Evolutionary conservation across 2,329 filamentous ascomycete species (phyloP).

Genomic region (Pseudogymnoascus sp.): DNA sequence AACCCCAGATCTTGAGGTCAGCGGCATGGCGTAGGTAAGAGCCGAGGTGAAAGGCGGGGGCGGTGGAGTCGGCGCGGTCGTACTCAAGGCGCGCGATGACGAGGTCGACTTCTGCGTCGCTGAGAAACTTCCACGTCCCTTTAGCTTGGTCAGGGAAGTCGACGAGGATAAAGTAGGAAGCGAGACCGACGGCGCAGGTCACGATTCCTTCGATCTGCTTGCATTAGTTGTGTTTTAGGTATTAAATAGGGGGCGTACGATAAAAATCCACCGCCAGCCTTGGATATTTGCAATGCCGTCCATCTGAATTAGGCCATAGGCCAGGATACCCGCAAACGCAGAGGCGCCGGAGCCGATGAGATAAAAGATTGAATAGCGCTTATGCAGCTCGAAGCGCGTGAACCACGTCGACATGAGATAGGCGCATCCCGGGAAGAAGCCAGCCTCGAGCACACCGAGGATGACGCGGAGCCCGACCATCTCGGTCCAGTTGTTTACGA

Average conservation of each 20-base stretch:
- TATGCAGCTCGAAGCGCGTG: slow-evolving; percentile 13
- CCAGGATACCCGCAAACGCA: slow-evolving; percentile 45
- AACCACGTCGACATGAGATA: slow-evolving; percentile 27
- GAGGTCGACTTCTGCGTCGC: slow-evolving; percentile 39
- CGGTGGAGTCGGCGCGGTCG: slow-evolving; percentile 44
- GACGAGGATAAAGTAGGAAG: slow-evolving; percentile 54
- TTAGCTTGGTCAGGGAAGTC: slow-evolving; percentile 52
- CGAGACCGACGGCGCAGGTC: slow-evolving; percentile 43
- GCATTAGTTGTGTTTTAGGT: background rate
- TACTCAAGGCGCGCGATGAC: slow-evolving; percentile 42
- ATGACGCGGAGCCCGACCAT: slow-evolving; percentile 34
- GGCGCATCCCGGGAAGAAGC: slow-evolving; percentile 25
- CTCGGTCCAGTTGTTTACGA: slow-evolving; percentile 34
- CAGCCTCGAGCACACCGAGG: slow-evolving; percentile 29
- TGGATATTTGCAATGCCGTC: slow-evolving; percentile 39
- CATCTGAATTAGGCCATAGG: slow-evolving; percentile 46
- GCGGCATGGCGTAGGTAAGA: slow-evolving; percentile 37
- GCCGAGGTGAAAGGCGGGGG: slow-evolving; percentile 37
- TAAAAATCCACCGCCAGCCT: slow-evolving; percentile 48
- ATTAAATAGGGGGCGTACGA: slow-evolving; percentile 21
- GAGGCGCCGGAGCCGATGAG: slow-evolving; percentile 41
- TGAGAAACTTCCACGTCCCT: slow-evolving; percentile 37
- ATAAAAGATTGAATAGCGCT: slow-evolving; percentile 39
- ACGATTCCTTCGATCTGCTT: slow-evolving; percentile 32
- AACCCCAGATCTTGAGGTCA: slow-evolving; percentile 52